phyloP scores from a whole-genome alignment of 2,329 filamentous ascomycete species.

The Alternaria consortialis region DNA sequence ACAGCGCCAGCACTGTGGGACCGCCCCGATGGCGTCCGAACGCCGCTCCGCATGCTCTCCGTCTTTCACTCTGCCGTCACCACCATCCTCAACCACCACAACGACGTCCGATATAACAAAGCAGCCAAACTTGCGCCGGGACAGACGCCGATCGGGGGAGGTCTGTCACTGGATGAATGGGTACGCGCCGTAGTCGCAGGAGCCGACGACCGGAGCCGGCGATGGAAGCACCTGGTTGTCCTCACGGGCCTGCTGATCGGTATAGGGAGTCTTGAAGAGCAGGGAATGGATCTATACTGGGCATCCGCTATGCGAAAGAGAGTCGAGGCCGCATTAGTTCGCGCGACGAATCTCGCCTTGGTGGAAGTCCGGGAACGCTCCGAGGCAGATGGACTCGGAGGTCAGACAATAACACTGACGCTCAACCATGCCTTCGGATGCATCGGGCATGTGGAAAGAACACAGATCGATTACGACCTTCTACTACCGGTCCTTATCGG shows the following conservation, averaged over 20 bases:
- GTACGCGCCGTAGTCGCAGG: constrained; percentile 66
- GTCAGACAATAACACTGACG: constrained; percentile 69
- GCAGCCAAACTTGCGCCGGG: constrained; percentile 40
- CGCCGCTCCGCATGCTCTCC: constrained; percentile 72
- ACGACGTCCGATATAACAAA: constrained; percentile 42
- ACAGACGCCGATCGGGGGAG: constrained; percentile 52
- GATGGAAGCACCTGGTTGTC: constrained; percentile 87
- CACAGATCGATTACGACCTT: constrained; percentile 69
- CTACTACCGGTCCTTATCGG: constrained; percentile 75
- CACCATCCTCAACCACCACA: constrained; percentile 61
- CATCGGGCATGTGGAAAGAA: constrained; percentile 68
- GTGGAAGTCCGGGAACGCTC: constrained; percentile 62
- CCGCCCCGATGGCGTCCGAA: constrained; percentile 67
- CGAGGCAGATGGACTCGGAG: constrained; percentile 60
- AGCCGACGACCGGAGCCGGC: constrained; percentile 67
- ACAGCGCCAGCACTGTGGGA: constrained; percentile 76
- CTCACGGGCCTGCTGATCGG: constrained; percentile 81
- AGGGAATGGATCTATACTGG: constrained; percentile 66
- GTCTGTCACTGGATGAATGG: constrained; percentile 65
- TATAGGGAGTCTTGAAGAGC: constrained; percentile 61
- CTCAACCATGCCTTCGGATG: constrained; percentile 80
- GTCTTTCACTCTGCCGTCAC: constrained; percentile 75
- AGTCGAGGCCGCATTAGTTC: constrained; percentile 76
- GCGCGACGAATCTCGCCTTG: constrained; percentile 79
- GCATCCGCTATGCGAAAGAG: constrained; percentile 70